Percentiles rank a stretch among this genome's conserved stretches.
Conservation (phyloP, 108 stramenopile genomes). For the Nannochloropsis salina region DNA sequence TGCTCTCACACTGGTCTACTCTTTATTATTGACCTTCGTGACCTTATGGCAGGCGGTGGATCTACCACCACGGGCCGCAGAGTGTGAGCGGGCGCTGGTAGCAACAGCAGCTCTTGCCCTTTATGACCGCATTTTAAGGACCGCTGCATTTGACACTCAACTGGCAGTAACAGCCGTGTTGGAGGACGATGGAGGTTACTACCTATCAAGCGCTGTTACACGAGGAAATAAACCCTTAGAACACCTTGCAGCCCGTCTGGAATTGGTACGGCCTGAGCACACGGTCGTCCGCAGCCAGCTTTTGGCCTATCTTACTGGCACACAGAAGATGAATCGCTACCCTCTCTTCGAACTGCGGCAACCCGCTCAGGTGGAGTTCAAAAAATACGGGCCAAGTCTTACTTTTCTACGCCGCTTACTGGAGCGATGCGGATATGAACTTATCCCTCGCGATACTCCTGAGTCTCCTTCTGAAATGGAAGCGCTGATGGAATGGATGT, state of each 20-base stretch:
- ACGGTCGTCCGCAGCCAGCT: constrained; percentile 21
- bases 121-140: constrained; percentile 24
- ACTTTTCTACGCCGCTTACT: constrained; percentile 32
- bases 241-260: neutral
- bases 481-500: constrained; percentile 37
- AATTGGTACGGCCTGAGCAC: constrained; percentile 27
- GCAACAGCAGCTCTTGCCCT: constrained; percentile 20
- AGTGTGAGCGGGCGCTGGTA: constrained; percentile 27
- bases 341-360: neutral
- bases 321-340: neutral
- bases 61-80: constrained; percentile 22
- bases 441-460: constrained; percentile 30
- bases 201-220: constrained; percentile 24
- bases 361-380: constrained; percentile 28
- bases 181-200: constrained; percentile 11
- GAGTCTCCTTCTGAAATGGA: constrained; percentile 37
- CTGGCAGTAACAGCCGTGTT: constrained; percentile 26
- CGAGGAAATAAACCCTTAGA: neutral
- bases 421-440: constrained; percentile 29
- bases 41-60: constrained; percentile 28
- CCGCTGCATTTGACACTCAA: constrained; percentile 24
- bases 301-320: constrained; percentile 22
- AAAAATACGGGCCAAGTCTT: constrained; percentile 26
- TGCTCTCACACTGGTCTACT: constrained; percentile 10
- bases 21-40: constrained; percentile 18